Conservation (phyloP, 345 rosid species). For the Eucalyptus caleyi region DNA sequence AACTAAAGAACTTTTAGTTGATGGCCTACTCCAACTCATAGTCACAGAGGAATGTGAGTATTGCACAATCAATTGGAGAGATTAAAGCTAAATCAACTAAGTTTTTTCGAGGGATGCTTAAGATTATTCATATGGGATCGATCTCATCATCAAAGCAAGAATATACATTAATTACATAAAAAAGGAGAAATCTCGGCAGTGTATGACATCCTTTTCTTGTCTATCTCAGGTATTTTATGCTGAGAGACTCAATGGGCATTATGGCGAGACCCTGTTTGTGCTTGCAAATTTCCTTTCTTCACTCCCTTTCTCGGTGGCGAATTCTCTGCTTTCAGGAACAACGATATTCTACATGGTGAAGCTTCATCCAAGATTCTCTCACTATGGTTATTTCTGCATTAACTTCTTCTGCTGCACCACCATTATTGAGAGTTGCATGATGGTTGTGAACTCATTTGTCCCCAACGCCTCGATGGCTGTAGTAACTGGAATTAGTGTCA, state of each 20-base stretch:
- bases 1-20: no score
- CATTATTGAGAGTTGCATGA: neutral
- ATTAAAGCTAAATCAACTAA: neutral
- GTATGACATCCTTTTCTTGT: neutral
- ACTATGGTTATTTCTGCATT: neutral
- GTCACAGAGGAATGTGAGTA: no score
- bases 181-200: neutral
- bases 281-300: neutral
- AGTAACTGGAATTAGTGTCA: neutral
- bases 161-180: neutral
- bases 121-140: neutral
- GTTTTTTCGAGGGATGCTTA: neutral
- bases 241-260: neutral
- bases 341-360: neutral
- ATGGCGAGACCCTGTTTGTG: neutral
- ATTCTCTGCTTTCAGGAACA: neutral
- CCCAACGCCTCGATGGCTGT: neutral
- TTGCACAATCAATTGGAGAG: no score
- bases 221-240: neutral
- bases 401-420: neutral
- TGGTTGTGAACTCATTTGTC: neutral
- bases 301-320: neutral
- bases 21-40: neutral
- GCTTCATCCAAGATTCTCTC: neutral
- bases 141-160: neutral